Evolutionary conservation across 1,284 basidiomycete species (phyloP).

Genomic region (Moesziomyces antarcticus): DNA sequence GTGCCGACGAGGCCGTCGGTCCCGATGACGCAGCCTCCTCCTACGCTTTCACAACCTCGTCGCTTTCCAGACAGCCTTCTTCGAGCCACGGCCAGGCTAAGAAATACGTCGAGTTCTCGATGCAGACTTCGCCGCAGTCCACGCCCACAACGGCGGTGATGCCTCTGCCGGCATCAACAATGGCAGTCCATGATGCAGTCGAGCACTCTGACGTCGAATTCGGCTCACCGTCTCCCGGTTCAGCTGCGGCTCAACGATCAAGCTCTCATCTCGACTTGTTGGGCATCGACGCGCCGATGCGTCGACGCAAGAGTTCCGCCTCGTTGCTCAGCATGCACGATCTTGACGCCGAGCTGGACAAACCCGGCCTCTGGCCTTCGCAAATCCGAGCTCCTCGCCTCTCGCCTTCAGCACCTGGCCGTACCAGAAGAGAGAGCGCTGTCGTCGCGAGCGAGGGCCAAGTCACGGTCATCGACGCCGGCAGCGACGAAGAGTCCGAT

Average conservation of each 20-base stretch:
- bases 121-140: slow-evolving; percentile 71
- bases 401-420: slow-evolving; percentile 11
- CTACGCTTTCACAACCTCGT: background rate
- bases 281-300: slow-evolving; percentile 67
- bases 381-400: slow-evolving; percentile 41
- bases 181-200: slow-evolving; percentile 6
- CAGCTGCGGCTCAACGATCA: background rate
- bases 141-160: slow-evolving; percentile 80
- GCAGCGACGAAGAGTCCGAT: slow-evolving; percentile 47
- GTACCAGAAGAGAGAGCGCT: slow-evolving; percentile 1
- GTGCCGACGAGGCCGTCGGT: slow-evolving; percentile 22
- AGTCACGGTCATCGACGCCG: background rate
- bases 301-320: slow-evolving; percentile 16
- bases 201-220: slow-evolving; percentile 60
- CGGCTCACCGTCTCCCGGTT: background rate
- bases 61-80: slow-evolving; percentile 11
- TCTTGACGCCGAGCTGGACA: slow-evolving; percentile 22
- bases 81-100: slow-evolving; percentile 13
- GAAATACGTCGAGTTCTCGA: slow-evolving; percentile 43
- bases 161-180: slow-evolving; percentile 68
- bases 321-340: slow-evolving; percentile 19
- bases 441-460: background rate
- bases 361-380: slow-evolving; percentile 37
- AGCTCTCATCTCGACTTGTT: slow-evolving; percentile 67
- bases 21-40: slow-evolving; percentile 11